Evolutionary conservation across 768 basidiomycete species (phyloP), one percentile per base, ranked within the genome.

Genomic region (Tulasnella sp.): DNA sequence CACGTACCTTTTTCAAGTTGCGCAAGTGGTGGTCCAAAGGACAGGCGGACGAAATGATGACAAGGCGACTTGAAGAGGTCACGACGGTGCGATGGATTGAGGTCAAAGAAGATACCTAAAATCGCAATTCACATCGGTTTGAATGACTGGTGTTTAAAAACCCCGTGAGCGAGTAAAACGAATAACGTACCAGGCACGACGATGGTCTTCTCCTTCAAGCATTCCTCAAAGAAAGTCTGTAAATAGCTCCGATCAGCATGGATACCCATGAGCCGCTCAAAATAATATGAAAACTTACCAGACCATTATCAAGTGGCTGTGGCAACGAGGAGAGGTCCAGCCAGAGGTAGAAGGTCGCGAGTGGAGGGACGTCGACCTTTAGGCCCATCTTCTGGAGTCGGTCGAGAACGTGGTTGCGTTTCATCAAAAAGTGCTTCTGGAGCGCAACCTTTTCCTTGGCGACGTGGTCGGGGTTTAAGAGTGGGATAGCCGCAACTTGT

Each of bases 301-400:
- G 73, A 19, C 92, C 92, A 66, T 89, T 90, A 73, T 92, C 90
- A 45, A 96, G 68, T 5, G 93, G 93, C 3, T 80, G 65, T 8
- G 89, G 86, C 49, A 96, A 77, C 57, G 75, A 76, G 68, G 84
- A 84, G 21, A 94, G 76, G 72, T 88, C 87, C 60, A 93, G 79
- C 92, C 93, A 96, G 68, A 96, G 82, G 71, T 97, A 96, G 73
- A 96, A 97, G 2, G 93, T 96, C 57, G 83, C 82, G 19, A 74
- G 74, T 4, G 89, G 91, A 43, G 85, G 84, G 56, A 87, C 72
- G 48, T 79, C 74, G 46, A 96, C 87, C 51, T 85, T 81, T 22
- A 96, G 76, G 45, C 82, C 84, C 58, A 97, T 78, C 41, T 79
- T 76, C 60, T 82, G 79, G 61, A 97, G 79, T n/a, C 93, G 80